These are phyloP conservation scores for Liriodendron chinense DNA, from an alignment of 164 flowering plant species.

Conservation along the genomic window DNA sequence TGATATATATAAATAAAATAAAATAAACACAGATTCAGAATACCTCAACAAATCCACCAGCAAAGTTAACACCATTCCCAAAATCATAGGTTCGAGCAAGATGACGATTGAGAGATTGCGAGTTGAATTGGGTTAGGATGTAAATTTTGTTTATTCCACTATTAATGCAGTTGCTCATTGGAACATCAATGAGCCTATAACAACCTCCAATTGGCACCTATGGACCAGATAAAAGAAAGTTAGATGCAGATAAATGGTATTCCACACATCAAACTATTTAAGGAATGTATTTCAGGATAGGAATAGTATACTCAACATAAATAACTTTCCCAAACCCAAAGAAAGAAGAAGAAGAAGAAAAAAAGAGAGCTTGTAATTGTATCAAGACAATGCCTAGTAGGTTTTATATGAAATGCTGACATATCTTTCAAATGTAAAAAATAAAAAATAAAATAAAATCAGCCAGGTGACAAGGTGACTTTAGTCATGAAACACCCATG, in stretches of 20 bases:
- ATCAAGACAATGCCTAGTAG: too few relatives aligned
- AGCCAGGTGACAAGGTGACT: too few relatives aligned
- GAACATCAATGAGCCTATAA: conserved; percentile 90
- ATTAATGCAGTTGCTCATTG: conserved; percentile 97
- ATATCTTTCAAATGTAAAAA: too few relatives aligned
- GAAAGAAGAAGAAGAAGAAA: too few relatives aligned
- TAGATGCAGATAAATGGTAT: not conserved
- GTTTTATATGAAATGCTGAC: too few relatives aligned
- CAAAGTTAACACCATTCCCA: conserved; percentile 81
- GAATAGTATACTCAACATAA: too few relatives aligned
- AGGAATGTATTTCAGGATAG: too few relatives aligned
- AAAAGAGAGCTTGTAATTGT: too few relatives aligned
- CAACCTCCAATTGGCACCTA: conserved; percentile 97
- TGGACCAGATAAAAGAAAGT: not conserved
- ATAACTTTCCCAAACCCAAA: too few relatives aligned
- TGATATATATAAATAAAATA: not conserved
- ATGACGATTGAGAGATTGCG: conserved; percentile 86
- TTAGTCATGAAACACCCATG: too few relatives aligned
- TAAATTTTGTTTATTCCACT: conserved; percentile 88
- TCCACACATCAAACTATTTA: not conserved
- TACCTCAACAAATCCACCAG: conserved; percentile 97
- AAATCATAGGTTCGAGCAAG: conserved; percentile 65
- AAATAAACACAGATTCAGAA: not conserved
- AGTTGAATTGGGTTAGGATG: conserved; percentile 89
- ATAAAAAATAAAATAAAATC: too few relatives aligned